Evolutionary conservation across 148 eudicot genomes (phyloP).

Genomic region (Chenopodium quinoa): DNA sequence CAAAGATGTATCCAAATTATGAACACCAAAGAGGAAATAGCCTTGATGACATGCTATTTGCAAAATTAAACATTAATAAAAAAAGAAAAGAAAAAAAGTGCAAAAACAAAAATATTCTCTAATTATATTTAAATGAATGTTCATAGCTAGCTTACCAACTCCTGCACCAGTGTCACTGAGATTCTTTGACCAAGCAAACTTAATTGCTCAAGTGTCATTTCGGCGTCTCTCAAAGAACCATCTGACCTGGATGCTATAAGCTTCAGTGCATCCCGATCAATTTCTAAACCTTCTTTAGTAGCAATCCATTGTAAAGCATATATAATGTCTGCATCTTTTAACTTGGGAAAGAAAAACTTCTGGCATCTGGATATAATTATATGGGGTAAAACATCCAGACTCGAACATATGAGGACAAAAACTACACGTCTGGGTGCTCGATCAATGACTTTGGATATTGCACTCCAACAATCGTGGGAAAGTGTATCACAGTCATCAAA

Average conservation of each 20-base stretch:
- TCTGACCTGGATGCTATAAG: slow-evolving; percentile 92
- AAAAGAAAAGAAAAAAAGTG: neutral
- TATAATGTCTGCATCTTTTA: slow-evolving; percentile 87
- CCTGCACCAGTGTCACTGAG: slow-evolving; percentile 81
- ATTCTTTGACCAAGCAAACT: slow-evolving; percentile 86
- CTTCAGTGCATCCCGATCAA: slow-evolving; percentile 82
- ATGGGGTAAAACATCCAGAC: slow-evolving; percentile 89
- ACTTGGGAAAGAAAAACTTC: slow-evolving; percentile 90
- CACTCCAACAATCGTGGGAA: slow-evolving; percentile 73
- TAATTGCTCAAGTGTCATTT: slow-evolving; percentile 97
- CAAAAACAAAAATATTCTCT: neutral
- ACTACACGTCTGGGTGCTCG: slow-evolving; percentile 84
- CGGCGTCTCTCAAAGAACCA: slow-evolving; percentile 95
- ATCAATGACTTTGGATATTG: slow-evolving; percentile 78
- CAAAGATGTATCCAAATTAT: neutral
- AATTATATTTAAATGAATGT: neutral
- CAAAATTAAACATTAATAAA: neutral
- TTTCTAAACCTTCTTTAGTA: slow-evolving; percentile 77
- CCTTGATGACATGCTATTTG: neutral
- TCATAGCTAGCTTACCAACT: slow-evolving; percentile 53
- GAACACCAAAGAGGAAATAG: neutral
- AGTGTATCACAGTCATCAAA: slow-evolving; percentile 81
- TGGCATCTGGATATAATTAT: slow-evolving; percentile 88
- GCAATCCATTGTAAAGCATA: slow-evolving; percentile 84
- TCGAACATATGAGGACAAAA: slow-evolving; percentile 77